Base-by-base conservation (phyloP, 495 filamentous ascomycete genomes). In the Aspergillus coremiiformis region DNA sequence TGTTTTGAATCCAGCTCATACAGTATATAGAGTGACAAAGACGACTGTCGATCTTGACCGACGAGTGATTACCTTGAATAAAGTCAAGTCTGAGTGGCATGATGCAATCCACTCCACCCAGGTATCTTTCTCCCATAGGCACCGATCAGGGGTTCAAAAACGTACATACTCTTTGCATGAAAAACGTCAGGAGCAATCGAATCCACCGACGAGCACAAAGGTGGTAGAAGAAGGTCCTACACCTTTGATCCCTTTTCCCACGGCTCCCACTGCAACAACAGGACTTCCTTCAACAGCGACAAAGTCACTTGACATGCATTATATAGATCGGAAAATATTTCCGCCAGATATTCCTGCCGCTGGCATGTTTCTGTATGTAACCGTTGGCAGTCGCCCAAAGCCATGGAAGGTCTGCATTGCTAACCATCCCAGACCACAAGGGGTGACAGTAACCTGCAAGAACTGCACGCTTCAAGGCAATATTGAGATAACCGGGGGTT, bases 391-490 rank as follows among this genome's bases (percentile, higher is more conserved):
- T n/a, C n/a, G n/a, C n/a, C n/a, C n/a, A n/a, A n/a, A n/a, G n/a
- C n/a, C n/a, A n/a, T n/a, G n/a, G n/a, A n/a, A n/a, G n/a, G n/a
- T n/a, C n/a, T n/a, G n/a, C n/a, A n/a, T n/a, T n/a, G 27, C 49
- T 44, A 21, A 44, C 12, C 12, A 35, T 15, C 26, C 17, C 20
- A 29, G 37, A 41, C 37, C 37, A 9, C 37, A 41, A 21, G 37
- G 37, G 12, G 37, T 60, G n/a, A 51, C 44, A 9, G 48, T 68
- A 11, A 39, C 53, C 7, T 68, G 65, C 58, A 68, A 65, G 42
- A 65, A 64, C 26, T 68, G 65, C 46, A 56, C 61, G 8, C 20
- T 62, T 2, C 44, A 54, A 45, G 65, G 64, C 9, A 56, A 27
- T 12, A 59, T 68, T 22, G 56, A 66, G 20, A 54, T 68, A 14